Evolutionary conservation across 2,329 filamentous ascomycete species (phyloP), one percentile per base, ranked within the genome.

Genomic region (Colletotrichum nymphaeae): DNA sequence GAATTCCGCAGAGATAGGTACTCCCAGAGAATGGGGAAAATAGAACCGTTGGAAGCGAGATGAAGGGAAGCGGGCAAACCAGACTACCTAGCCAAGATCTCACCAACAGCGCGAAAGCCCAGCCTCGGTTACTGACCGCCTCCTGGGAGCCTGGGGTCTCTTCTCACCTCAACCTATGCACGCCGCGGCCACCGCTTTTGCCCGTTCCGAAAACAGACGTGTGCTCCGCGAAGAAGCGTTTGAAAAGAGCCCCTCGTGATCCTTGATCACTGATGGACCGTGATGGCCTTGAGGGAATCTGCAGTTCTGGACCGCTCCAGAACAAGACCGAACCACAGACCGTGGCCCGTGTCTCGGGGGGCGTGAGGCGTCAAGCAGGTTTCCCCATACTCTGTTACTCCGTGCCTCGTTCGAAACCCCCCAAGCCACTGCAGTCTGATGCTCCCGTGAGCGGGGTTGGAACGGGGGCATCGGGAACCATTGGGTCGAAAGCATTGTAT

Each of bases 181-280:
- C 3, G 42, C 42, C 28, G 37, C 52, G 58, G 56, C 69, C 52
- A 52, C 58, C 64, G 26, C 58, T 30, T 32, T 67, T 66, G 42
- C 49, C 57, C 59, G 66, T 65, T 73, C 67, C 67, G 67, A 73
- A 73, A 70, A 46, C 70, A 70, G 59, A 16, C 12, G 37, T 56
- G 32, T 52, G 42, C 46, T 65, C 60, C 46, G 67, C 37, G 66
- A 24, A 19, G n/a, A n/a, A 16, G 16, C 22, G 37, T 22, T 65
- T 3, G 35, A 32, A 46, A 63, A 26, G 16, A 6, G 64, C 53
- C 53, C 59, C 62, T 49, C 67, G 60, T 66, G 67, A 73, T 55
- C 37, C 37, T 42, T 14, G 9, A n/a, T 14, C 37, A n/a, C 14
- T 42, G 16, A 30, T 42, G 4, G 32, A 2, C 42, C 30, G 28